A percentile compares a stretch with the other conserved stretches of the same genome.
Evolutionary conservation across 2,329 filamentous ascomycete species (phyloP).

Genomic region (Trichophyton equinum): DNA sequence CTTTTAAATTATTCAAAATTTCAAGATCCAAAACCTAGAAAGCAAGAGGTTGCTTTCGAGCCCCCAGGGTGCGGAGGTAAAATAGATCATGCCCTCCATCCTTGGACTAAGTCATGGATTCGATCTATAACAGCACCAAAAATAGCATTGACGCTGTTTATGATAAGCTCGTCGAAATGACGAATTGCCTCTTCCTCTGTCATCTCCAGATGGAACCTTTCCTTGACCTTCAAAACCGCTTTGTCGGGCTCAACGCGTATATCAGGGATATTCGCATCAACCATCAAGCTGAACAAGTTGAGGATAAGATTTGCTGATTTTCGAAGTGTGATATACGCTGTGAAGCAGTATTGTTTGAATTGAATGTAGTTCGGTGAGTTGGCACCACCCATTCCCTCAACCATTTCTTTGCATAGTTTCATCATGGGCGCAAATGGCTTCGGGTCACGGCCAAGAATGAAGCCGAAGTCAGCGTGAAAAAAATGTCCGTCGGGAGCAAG

Average conservation of each 20-base stretch:
- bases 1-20: neutral
- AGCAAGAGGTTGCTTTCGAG: neutral
- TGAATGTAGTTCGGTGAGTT: constrained; percentile 67
- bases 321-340: constrained; percentile 79
- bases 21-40: neutral
- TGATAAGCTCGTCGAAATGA: constrained; percentile 78
- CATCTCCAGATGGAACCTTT: constrained; percentile 83
- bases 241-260: constrained; percentile 87
- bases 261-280: constrained; percentile 92
- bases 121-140: constrained; percentile 92
- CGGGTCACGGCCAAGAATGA: constrained; percentile 90
- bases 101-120: constrained; percentile 85
- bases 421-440: constrained; percentile 95
- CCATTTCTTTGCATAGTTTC: constrained; percentile 97
- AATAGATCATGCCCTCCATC: constrained; percentile 50
- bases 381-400: constrained; percentile 90
- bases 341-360: constrained; percentile 93
- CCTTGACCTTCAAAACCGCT: constrained; percentile 86
- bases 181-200: constrained; percentile 84
- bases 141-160: constrained; percentile 77
- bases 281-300: constrained; percentile 93
- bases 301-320: constrained; percentile 85
- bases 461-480: constrained; percentile 97
- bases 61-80: no score
- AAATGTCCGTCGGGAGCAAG: constrained; percentile 84